A percentile compares a stretch with the other conserved stretches of the same genome.
phyloP scores from a whole-genome alignment of 768 basidiomycete species.

The Stropharia rugosoannulata region DNA sequence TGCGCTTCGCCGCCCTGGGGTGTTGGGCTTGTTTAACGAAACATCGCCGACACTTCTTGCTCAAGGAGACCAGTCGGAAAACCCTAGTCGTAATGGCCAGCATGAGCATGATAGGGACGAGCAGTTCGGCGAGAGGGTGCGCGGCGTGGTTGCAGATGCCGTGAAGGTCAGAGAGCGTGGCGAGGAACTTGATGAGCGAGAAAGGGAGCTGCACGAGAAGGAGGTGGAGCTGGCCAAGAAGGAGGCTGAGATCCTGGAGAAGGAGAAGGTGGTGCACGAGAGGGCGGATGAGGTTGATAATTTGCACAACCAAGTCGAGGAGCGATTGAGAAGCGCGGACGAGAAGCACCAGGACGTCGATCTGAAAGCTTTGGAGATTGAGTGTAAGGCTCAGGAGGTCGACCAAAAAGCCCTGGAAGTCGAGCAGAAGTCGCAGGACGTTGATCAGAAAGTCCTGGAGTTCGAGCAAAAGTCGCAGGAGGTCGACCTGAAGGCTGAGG shows the following conservation, averaged over 20 bases:
- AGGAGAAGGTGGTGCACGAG: not conserved
- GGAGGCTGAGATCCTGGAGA: not conserved
- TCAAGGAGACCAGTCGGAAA: not conserved
- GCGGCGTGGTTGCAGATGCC: not conserved
- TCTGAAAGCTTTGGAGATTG: not conserved
- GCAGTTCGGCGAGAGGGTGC: not conserved
- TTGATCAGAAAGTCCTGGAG: not conserved
- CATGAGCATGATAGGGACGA: not conserved
- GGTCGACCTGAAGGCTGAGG: not conserved
- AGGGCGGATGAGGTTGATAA: not conserved
- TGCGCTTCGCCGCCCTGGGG: not conserved
- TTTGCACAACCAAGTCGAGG: too few species aligned
- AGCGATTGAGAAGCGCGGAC: not conserved
- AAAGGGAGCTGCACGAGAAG: not conserved
- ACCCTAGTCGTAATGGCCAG: not conserved
- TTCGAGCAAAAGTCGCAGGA: not conserved
- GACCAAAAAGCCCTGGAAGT: not conserved
- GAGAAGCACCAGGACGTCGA: not conserved
- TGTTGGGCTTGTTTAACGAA: conserved; percentile 10
- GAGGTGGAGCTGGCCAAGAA: not conserved
- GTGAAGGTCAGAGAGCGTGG: not conserved
- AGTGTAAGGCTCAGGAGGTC: not conserved
- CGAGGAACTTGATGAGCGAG: not conserved
- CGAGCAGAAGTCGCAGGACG: not conserved
- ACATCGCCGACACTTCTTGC: not conserved